Evolutionary conservation across 768 basidiomycete genomes (phyloP), one percentile per base, ranked within the genome.

Genomic region (Rhodotorula kratochvilovae): DNA sequence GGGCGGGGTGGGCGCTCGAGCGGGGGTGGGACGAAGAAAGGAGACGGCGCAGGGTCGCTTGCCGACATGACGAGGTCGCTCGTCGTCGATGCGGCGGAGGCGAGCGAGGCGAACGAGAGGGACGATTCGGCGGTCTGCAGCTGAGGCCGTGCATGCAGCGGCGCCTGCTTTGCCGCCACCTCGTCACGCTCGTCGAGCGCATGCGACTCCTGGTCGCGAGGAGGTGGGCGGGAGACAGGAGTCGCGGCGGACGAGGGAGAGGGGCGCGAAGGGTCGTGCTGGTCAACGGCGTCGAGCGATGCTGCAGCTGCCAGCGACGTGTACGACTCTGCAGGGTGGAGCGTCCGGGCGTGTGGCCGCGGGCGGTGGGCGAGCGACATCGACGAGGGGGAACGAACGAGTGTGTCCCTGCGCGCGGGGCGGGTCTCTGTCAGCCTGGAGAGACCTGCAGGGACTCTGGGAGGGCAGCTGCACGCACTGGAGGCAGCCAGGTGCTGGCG

Each of bases 41-140:
- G 65, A 5, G 46, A 51, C 0, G 35, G 35, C 33, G 35, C 7
- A 11, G 66, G 56, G 27, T 48, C 33, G 33, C 11, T 25, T 5
- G 43, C 51, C 5, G 58, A 65, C 27, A 70, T 25, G 58, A 61
- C 69, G 31, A 66, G 59, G 39, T 70, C 69, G 53, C 58, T 65
- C 10, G 59, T 57, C 0, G 59, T 51, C 10, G 67, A 68, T 17
- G 61, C 21, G 36, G 48, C n/a, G 7, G 67, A 66, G 10, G 45
- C 3, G 15, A 63, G 43, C 17, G 54, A 61, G 21, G 66, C 46
- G 8, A 56, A n/a, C n/a, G 71, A 61, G n/a, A 31, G 43, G 8
- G 19, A 25, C 56, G 56, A 27, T 25, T 50, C 48, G 48, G 23
- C 25, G 23, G 48, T 50, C 23, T 50, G 48, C 48, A 50, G 48